These are phyloP conservation scores for Plasmodium vinckei DNA, from an alignment of 169 alveolate species.

Conservation along the genomic window DNA sequence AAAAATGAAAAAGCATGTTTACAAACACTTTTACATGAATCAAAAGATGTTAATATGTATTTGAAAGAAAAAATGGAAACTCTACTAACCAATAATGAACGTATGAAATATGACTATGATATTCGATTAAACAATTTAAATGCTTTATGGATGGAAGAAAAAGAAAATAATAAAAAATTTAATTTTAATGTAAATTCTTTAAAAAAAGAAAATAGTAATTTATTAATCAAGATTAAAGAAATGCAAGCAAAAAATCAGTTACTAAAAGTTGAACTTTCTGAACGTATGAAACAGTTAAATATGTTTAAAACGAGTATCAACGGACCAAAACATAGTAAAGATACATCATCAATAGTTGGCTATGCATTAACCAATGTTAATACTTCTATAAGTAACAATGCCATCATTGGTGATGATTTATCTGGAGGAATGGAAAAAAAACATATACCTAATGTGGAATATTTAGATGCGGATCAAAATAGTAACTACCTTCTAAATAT, in stretches of 20 bases:
- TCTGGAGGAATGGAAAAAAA: not conserved
- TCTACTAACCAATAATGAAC: slow-evolving; percentile 18
- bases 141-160: slow-evolving; percentile 58
- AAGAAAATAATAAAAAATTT: slow-evolving; percentile 40
- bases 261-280: slow-evolving; percentile 26
- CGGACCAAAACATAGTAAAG: not conserved
- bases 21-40: slow-evolving; percentile 41
- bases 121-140: slow-evolving; percentile 34
- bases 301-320: slow-evolving; percentile 3
- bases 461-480: not conserved
- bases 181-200: slow-evolving; percentile 15
- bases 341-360: not conserved
- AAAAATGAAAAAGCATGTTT: slow-evolving; percentile 51
- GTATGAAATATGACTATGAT: slow-evolving; percentile 35
- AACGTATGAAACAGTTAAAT: slow-evolving; percentile 42
- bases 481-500: not conserved
- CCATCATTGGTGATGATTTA: not conserved
- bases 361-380: not conserved
- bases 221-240: slow-evolving; percentile 22
- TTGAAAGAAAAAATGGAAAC: slow-evolving; percentile 39
- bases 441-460: not conserved
- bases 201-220: slow-evolving; percentile 21
- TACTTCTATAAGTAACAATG: not conserved
- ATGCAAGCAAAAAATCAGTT: slow-evolving; percentile 8
- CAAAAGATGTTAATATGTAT: slow-evolving; percentile 27